Conservation (phyloP, 2,329 filamentous ascomycete species). For the Apiospora kogelbergensis region DNA sequence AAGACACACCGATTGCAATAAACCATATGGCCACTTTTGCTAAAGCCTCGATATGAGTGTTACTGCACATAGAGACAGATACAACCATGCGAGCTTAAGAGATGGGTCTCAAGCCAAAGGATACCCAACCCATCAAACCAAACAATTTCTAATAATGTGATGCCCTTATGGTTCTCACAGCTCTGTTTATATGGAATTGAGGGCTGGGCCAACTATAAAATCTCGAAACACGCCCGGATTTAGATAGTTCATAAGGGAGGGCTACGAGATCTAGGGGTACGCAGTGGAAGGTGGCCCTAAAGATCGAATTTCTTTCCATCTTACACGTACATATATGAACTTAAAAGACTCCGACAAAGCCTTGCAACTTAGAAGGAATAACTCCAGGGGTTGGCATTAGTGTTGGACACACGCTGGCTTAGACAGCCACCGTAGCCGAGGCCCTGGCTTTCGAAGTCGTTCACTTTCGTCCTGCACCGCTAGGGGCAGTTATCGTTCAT, state of each 20-base stretch:
- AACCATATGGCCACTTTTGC: background rate
- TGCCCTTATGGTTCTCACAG: background rate
- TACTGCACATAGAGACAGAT: background rate
- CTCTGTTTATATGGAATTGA: background rate
- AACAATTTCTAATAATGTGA: background rate
- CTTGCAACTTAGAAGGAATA: background rate
- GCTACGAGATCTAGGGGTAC: background rate
- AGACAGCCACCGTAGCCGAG: background rate
- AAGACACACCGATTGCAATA: too few relatives aligned
- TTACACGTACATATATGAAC: background rate
- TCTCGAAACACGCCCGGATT: too few relatives aligned
- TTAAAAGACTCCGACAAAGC: background rate
- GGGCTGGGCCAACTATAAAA: too few relatives aligned
- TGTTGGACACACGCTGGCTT: background rate
- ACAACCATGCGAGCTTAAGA: background rate
- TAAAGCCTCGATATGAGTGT: background rate
- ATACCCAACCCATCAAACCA: background rate
- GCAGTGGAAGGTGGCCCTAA: background rate
- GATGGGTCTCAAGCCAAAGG: background rate
- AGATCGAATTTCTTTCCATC: background rate
- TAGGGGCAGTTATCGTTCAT: background rate
- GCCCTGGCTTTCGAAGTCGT: background rate
- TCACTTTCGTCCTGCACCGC: background rate
- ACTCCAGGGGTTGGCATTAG: background rate
- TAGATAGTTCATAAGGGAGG: background rate